Percentiles rank a stretch among this genome's conserved stretches.
Conservation (phyloP, 768 basidiomycete species). For the Termitomyces sp. region DNA sequence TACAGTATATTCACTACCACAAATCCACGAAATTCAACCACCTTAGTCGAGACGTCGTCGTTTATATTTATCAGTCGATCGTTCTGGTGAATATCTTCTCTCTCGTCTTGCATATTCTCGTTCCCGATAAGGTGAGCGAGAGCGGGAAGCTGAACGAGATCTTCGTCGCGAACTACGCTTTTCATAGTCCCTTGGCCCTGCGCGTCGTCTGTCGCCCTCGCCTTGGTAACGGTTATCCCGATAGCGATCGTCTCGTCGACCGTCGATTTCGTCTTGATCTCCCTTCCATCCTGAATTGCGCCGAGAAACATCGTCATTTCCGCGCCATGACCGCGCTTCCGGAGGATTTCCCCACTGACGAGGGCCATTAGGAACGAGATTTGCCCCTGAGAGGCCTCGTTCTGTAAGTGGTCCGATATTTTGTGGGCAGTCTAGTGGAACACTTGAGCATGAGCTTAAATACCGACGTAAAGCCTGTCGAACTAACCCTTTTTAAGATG, state of each 20-base stretch:
- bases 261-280: constrained; percentile 18
- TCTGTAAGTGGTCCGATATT: constrained; percentile 35
- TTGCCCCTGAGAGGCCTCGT: constrained; percentile 29
- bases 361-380: constrained; percentile 26
- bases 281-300: constrained; percentile 23
- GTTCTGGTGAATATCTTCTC: constrained; percentile 29
- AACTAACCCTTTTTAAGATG: constrained; percentile 84
- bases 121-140: constrained; percentile 24
- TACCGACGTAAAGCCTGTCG: neutral
- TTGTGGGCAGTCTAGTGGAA: constrained; percentile 45
- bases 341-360: constrained; percentile 28
- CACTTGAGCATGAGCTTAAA: neutral
- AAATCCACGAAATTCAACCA: neutral
- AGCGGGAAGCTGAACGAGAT: constrained; percentile 25
- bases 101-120: constrained; percentile 21
- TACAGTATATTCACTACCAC: neutral
- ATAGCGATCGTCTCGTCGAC: constrained; percentile 21
- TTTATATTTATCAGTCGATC: constrained; percentile 33
- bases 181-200: constrained; percentile 21
- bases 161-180: constrained; percentile 21
- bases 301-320: constrained; percentile 10
- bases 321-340: constrained; percentile 33
- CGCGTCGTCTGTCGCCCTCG: constrained; percentile 3
- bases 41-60: constrained; percentile 53
- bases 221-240: constrained; percentile 2